Conservation (phyloP, 208 protist species). For the Strigomonas culicis region DNA sequence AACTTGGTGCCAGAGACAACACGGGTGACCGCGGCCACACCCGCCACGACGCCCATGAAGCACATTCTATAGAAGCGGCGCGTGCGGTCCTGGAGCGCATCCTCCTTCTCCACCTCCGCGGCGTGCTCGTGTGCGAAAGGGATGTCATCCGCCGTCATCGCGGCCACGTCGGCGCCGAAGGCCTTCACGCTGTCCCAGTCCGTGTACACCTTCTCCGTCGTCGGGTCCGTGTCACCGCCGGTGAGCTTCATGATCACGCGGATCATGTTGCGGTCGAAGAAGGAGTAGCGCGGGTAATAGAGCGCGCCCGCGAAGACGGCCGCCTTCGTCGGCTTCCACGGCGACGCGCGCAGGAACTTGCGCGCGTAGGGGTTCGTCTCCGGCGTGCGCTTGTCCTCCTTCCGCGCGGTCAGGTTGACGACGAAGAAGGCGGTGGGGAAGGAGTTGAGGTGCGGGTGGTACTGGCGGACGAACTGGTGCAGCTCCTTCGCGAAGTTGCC, state of each 20-base stretch:
- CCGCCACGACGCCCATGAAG: neutral
- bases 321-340: conserved; percentile 15
- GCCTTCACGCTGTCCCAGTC: conserved; percentile 16
- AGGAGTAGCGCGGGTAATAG: conserved; percentile 23
- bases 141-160: neutral
- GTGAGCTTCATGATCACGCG: conserved; percentile 24
- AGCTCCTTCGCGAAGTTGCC: conserved; percentile 12
- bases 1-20: neutral
- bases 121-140: neutral
- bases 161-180: conserved; percentile 11
- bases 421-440: conserved; percentile 22
- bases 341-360: conserved; percentile 15
- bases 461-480: conserved; percentile 6
- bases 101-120: neutral
- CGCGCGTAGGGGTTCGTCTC: conserved; percentile 22
- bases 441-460: conserved; percentile 8
- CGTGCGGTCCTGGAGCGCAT: neutral
- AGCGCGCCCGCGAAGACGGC: conserved; percentile 25
- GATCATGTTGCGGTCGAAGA: conserved; percentile 23
- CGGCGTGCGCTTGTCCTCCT: conserved; percentile 16
- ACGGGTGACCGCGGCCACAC: neutral
- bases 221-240: conserved; percentile 23
- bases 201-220: conserved; percentile 23
- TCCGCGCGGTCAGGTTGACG: conserved; percentile 22
- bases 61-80: neutral